Evolutionary conservation across 768 basidiomycete genomes (phyloP), one percentile per base, ranked within the genome.

Genomic region (Leccinum pellstonianum): DNA sequence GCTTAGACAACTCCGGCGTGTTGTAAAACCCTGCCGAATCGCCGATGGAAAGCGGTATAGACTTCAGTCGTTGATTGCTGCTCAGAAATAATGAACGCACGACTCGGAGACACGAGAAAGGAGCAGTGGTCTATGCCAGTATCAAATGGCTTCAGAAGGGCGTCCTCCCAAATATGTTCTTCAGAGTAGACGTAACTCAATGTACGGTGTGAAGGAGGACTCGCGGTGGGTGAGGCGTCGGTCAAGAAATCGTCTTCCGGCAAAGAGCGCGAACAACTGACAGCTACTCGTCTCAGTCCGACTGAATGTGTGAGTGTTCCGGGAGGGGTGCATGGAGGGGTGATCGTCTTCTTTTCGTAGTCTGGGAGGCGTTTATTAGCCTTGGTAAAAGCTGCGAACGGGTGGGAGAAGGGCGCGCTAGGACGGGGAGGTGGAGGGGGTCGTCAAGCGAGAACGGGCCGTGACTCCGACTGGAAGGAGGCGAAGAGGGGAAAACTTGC

Each of bases 361-460:
- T 76, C 65, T 3, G 79, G 79, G 27, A 75, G 80, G 4, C 65
- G 66, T 64, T 77, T 77, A 29, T 65, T 74, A 4, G 80, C 77
- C 57, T 82, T 83, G 4, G 81, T 79, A 1, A 86, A 85, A 0
- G 80, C 87, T 14, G 88, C 83, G 55, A 86, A 83, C 0, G 86
- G 86, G 64, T 88, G 71, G 60, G 62, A 57, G 25, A 70, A 60
- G 8, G 60, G 47, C 15, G 12, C 25, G 38, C 54, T 57, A n/a
- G 55, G 64, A 31, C 31, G 31, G 31, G 31, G 31, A 31, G 31
- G 31, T 68, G 47, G 76, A 31, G 31, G 31, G 29, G 31, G 71
- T 62, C 64, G 71, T 61, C 63, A 70, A 74, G 55, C 61, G 74
- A 65, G 35, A 55, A 68, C 2, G 59, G 69, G 14, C 25, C 68